Evolutionary conservation across 441 rosid species (phyloP), one percentile per base, ranked within the genome.

Genomic region (Syzygium malaccense): DNA sequence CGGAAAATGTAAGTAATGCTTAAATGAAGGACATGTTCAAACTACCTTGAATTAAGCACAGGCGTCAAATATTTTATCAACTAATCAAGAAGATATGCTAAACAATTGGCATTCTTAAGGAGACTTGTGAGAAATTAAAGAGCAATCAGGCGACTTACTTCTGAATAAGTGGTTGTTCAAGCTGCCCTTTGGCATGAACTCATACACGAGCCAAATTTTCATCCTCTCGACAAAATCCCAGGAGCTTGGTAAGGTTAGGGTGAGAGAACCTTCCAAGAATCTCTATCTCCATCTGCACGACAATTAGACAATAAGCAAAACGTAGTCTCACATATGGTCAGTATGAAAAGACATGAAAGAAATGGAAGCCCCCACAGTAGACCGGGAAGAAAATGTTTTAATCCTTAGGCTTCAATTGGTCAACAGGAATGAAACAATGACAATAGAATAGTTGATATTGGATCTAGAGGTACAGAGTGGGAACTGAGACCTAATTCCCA

Each of bases 161-260:
- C 48, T 7, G 9, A 45, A 45, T 45, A 45, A 45, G 48, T 45
- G 48, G 48, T 45, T 45, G 10, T 45, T 45, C 48, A 45, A 45
- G 48, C 48, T 45, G 48, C 48, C 48, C 48, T 45, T 45, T 45
- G 48, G 56, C 85, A 87, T 54, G 33, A 53, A 75, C 66, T 87
- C 88, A 7, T 75, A 87, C 88, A 32, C 84, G 32, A 56, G 64
- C 79, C 10, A 88, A 56, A 5, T 88, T 55, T 3, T 11, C 14
- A 3, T 88, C 62, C 79, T 88, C 89, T 10, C 1, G 1, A 33
- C 20, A 88, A 60, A 2, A 88, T 56, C 89, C 86, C 51, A 48
- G 53, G 20, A 88, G 71, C 33, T 60, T 88, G 48, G 5, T 62
- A 26, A 88, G 86, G 89, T 88, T 80, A 45, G 62, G 89, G 20